Evolutionary conservation across 805 yeast genomes (phyloP).

Genomic region (Candida nemodendra): DNA sequence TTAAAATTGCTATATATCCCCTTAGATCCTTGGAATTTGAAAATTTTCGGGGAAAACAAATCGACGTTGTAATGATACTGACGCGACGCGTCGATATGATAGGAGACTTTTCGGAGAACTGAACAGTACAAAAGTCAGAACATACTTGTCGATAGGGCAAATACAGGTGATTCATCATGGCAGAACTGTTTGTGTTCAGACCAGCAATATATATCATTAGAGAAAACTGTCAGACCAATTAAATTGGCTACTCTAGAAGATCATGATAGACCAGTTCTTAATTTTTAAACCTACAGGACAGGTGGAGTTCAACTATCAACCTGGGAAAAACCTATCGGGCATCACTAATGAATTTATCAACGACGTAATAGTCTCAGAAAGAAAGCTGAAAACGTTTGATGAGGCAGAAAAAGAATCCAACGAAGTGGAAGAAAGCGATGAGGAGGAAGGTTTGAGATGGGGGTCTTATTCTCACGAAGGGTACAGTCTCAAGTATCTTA

Average conservation of each 20-base stretch:
- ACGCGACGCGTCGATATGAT: no score
- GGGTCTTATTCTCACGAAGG: slow-evolving; percentile 37
- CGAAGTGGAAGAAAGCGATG: slow-evolving; percentile 25
- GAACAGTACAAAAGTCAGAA: no score
- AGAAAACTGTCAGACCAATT: no score
- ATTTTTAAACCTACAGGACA: slow-evolving; percentile 53
- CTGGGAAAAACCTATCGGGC: slow-evolving; percentile 37
- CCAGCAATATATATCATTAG: no score
- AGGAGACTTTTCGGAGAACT: no score
- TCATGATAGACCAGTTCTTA: slow-evolving; percentile 48
- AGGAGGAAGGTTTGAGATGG: slow-evolving; percentile 19
- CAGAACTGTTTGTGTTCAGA: neutral
- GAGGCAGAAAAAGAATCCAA: slow-evolving; percentile 18
- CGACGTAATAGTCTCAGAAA: slow-evolving; percentile 45
- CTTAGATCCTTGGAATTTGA: no score
- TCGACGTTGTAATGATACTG: no score
- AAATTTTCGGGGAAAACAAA: no score
- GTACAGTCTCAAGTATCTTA: slow-evolving; percentile 44
- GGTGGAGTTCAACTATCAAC: slow-evolving; percentile 47
- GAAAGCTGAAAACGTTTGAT: slow-evolving; percentile 24
- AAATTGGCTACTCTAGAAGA: no score
- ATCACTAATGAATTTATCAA: slow-evolving; percentile 48
- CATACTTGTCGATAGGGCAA: no score
- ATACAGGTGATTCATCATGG: no score
- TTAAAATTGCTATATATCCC: no score